These are phyloP conservation scores for Gremmenia infestans DNA, from an alignment of 2,329 filamentous ascomycete genomes.

Conservation along the genomic window DNA sequence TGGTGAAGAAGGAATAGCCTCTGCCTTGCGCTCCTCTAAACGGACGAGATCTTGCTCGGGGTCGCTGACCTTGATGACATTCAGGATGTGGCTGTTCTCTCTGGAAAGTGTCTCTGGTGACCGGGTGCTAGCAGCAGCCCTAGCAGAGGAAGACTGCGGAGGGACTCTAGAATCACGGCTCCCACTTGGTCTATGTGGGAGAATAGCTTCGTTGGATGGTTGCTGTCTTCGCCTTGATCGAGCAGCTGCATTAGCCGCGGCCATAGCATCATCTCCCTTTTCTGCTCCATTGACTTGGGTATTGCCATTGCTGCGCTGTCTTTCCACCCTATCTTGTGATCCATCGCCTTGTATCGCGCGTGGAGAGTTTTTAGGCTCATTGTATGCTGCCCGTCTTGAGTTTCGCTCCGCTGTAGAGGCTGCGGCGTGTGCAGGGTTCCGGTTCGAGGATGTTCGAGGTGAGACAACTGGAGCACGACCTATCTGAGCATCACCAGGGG, in stretches of 20 bases:
- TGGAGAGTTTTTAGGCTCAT: slow-evolving; percentile 23
- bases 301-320: slow-evolving; percentile 35
- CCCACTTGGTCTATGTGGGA: slow-evolving; percentile 36
- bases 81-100: slow-evolving; percentile 75
- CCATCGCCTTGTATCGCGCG: slow-evolving; percentile 21
- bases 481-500: slow-evolving; percentile 46
- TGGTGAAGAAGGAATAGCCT: slow-evolving; percentile 45
- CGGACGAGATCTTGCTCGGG: slow-evolving; percentile 69
- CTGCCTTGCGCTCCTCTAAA: slow-evolving; percentile 63
- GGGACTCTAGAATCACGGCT: slow-evolving; percentile 36
- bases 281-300: slow-evolving; percentile 39
- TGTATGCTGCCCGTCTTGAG: slow-evolving; percentile 21
- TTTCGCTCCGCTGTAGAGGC: slow-evolving; percentile 27
- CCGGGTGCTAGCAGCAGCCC: slow-evolving; percentile 41
- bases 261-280: slow-evolving; percentile 29
- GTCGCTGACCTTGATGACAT: slow-evolving; percentile 70
- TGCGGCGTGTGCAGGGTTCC: slow-evolving; percentile 36
- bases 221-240: slow-evolving; percentile 43
- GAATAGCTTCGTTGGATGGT: slow-evolving; percentile 37
- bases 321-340: slow-evolving; percentile 20
- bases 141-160: slow-evolving; percentile 31
- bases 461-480: slow-evolving; percentile 69
- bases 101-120: slow-evolving; percentile 57
- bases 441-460: slow-evolving; percentile 75
- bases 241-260: slow-evolving; percentile 23